Conservation (phyloP, 78 protist genomes). For the Dictyostelium intermedium region DNA sequence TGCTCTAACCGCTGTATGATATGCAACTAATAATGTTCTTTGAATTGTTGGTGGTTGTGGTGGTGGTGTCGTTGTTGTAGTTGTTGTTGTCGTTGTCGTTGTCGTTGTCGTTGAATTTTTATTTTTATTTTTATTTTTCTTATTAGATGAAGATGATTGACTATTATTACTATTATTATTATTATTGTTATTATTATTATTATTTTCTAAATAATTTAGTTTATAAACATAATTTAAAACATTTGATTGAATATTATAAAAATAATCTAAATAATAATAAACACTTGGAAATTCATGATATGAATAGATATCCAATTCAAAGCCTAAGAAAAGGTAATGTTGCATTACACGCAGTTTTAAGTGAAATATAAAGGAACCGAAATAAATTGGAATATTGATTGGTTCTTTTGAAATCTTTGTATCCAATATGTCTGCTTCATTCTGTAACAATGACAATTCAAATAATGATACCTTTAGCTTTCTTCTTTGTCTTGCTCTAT, state of each 20-base stretch:
- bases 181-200: neutral
- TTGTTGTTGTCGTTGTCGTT: neutral
- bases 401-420: conserved; percentile 23
- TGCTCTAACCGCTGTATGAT: neutral
- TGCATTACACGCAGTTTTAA: conserved; percentile 30
- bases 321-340: conserved; percentile 41
- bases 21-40: neutral
- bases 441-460: conserved; percentile 40
- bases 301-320: conserved; percentile 33
- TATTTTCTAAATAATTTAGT: neutral
- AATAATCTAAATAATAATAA: conserved; percentile 47
- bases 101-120: neutral
- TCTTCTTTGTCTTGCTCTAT: conserved; percentile 69
- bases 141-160: neutral
- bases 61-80: neutral
- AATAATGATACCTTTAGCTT: neutral
- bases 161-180: neutral
- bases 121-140: neutral
- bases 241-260: neutral
- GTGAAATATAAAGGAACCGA: conserved; percentile 48
- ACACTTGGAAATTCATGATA: conserved; percentile 25
- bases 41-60: conserved; percentile 14
- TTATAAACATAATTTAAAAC: conserved; percentile 7
- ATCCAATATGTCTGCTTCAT: conserved; percentile 64
- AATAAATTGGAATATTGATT: neutral